Evolutionary conservation across 2,329 filamentous ascomycete species (phyloP), one percentile per base, ranked within the genome.

Genomic region (Colletotrichum lentis): DNA sequence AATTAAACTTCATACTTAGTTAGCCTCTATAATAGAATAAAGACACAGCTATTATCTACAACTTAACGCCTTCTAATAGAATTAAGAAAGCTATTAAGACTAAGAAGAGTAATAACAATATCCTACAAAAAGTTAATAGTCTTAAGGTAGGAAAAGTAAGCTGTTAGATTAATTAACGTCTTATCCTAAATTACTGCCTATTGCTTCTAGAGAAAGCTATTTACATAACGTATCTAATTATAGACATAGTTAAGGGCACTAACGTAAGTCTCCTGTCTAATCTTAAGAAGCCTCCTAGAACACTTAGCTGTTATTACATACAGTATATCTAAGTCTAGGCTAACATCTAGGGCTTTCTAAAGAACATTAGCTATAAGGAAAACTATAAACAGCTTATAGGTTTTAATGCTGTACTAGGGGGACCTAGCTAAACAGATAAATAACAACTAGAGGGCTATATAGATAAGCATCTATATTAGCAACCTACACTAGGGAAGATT

Each of bases 391-490:
- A 72, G 67, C 67, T 88, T 88, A 75, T 87, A 89, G 0, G 4
- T 27, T 24, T 5, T 20, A 2, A 44, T 52, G 41, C 27, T 58
- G 52, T n/a, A n/a, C n/a, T n/a, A n/a, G n/a, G n/a, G n/a, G n/a
- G n/a, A n/a, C n/a, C n/a, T n/a, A n/a, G n/a, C 75, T 66, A 16
- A 70, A 46, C 1, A 6, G n/a, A 14, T 27, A 20, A 63, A 5
- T 27, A 39, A 24, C 5, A 80, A 70, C 60, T 88, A 85, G 2
- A 87, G 67, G 0, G 79, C 73, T 0, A 87, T 84, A 0, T 86
- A 83, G 4, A 89, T 63, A 0, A 88, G 76, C 0, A 89, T 76
- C 86, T 86, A 90, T 0, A 84, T 66, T 0, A 86, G 77, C 14
- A 85, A 88, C 50, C 83, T 74, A 16, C 81, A 76, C 86, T 86